These are phyloP conservation scores for Prosopis cineraria DNA, from an alignment of 306 rosid species.

Conservation along the genomic window DNA sequence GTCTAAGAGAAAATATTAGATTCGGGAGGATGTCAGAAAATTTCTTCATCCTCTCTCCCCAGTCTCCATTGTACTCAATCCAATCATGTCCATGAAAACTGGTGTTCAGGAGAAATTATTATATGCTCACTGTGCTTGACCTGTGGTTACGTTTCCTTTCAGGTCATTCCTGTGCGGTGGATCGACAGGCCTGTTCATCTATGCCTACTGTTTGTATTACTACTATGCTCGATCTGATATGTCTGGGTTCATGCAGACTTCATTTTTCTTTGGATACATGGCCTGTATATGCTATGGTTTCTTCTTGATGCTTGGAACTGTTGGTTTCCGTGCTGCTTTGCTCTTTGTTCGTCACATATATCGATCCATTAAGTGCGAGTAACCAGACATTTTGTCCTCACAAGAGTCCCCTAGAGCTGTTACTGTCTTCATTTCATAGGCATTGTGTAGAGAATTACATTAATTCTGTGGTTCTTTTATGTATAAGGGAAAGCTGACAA, in stretches of 20 bases:
- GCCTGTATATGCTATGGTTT: conserved; percentile 73
- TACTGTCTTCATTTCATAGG: conserved; percentile 30
- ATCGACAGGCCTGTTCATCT: conserved; percentile 65
- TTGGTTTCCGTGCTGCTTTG: conserved; percentile 73
- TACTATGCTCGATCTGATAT: conserved; percentile 65
- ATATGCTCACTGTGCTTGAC: conserved; percentile 8
- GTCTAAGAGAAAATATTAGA: neutral
- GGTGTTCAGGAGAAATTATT: neutral
- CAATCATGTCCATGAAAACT: neutral
- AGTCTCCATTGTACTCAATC: neutral
- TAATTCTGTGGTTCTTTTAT: conserved; percentile 48
- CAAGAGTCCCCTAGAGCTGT: conserved; percentile 4
- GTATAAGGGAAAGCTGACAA: conserved; percentile 31
- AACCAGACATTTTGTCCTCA: conserved; percentile 18
- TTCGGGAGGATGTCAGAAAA: too few species aligned
- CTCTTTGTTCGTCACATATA: conserved; percentile 72
- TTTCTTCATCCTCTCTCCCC: neutral
- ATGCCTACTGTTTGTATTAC: conserved; percentile 67
- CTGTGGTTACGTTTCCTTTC: conserved; percentile 26
- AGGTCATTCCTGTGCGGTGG: conserved; percentile 74
- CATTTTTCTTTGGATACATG: conserved; percentile 79
- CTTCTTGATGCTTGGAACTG: conserved; percentile 74
- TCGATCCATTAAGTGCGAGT: conserved; percentile 67
- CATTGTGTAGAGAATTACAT: conserved; percentile 40
- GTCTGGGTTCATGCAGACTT: conserved; percentile 75